These are phyloP conservation scores for Byssothecium circinans DNA, from an alignment of 2,329 filamentous ascomycete genomes.

Conservation along the genomic window DNA sequence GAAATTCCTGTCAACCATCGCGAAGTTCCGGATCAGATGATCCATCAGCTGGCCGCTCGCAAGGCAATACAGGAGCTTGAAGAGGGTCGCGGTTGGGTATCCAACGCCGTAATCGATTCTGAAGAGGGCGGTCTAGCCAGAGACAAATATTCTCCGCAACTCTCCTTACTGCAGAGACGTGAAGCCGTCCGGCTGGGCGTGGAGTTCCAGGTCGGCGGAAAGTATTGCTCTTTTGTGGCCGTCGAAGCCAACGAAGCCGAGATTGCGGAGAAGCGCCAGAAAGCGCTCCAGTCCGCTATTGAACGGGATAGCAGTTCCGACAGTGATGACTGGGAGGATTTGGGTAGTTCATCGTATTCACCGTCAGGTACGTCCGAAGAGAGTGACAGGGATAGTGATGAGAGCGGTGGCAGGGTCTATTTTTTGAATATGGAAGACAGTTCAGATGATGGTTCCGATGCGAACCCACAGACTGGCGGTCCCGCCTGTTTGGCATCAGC, in stretches of 20 bases:
- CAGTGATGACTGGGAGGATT: conserved; percentile 9
- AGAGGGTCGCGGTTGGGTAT: conserved; percentile 64
- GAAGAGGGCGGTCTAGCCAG: conserved; percentile 29
- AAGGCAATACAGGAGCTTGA: conserved; percentile 69
- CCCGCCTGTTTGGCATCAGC: no score
- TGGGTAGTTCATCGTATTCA: not conserved
- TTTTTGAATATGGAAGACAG: not conserved
- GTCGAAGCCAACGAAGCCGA: conserved; percentile 50
- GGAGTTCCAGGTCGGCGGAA: conserved; percentile 65
- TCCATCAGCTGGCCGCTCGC: conserved; percentile 69
- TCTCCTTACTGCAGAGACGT: conserved; percentile 60
- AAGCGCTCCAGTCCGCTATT: conserved; percentile 8
- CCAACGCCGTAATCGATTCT: conserved; percentile 38
- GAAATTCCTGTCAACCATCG: conserved; percentile 61
- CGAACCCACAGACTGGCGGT: not conserved
- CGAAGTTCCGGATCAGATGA: conserved; percentile 51
- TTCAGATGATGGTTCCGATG: not conserved
- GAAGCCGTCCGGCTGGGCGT: conserved; percentile 68
- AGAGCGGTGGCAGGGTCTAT: not conserved
- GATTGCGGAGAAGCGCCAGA: conserved; percentile 16
- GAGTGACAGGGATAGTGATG: not conserved
- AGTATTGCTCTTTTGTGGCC: conserved; percentile 72
- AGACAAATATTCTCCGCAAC: conserved; percentile 47
- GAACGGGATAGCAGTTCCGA: not conserved
- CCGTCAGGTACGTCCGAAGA: not conserved